A percentile compares a stretch with the other conserved stretches of the same genome.
Evolutionary conservation across 2,329 filamentous ascomycete genomes (phyloP).

Genomic region (Scytalidium sp.): DNA sequence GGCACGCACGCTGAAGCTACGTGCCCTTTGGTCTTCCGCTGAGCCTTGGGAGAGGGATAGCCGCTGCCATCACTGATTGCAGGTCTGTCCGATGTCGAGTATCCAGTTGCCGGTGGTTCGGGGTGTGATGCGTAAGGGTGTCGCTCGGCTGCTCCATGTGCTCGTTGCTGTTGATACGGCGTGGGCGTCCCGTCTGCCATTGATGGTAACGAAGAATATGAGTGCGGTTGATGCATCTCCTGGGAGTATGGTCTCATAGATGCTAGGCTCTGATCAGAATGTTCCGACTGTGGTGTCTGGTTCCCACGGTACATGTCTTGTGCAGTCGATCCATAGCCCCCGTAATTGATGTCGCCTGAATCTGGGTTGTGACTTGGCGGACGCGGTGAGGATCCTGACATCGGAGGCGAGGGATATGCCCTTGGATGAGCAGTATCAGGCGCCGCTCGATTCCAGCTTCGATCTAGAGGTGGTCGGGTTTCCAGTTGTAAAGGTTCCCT

Average conservation of each 20-base stretch:
- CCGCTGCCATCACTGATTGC: conserved; percentile 41
- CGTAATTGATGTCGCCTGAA: conserved; percentile 52
- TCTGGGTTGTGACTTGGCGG: conserved; percentile 57
- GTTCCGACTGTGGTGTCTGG: conserved; percentile 22
- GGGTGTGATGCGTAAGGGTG: conserved; percentile 16
- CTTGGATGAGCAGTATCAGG: conserved; percentile 51
- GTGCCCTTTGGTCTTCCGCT: conserved; percentile 73
- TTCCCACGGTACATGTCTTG: conserved; percentile 50
- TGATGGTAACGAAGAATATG: conserved; percentile 20
- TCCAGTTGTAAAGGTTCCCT: conserved; percentile 53
- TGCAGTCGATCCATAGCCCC: conserved; percentile 37
- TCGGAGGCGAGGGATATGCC: conserved; percentile 71
- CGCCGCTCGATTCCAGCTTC: conserved; percentile 53
- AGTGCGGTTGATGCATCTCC: conserved; percentile 25
- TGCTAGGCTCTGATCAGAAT: conserved; percentile 20
- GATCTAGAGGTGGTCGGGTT: conserved; percentile 52
- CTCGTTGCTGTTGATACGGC: conserved; percentile 16
- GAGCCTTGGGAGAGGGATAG: conserved; percentile 56
- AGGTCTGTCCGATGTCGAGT: conserved; percentile 25
- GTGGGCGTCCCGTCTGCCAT: conserved; percentile 18
- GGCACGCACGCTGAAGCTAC: conserved; percentile 83
- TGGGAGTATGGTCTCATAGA: conserved; percentile 35
- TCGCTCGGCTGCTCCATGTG: conserved; percentile 7
- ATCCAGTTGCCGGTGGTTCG: conserved; percentile 18
- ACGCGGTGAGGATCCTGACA: conserved; percentile 66